A percentile compares a stretch with the other conserved stretches of the same genome.
Conservation (phyloP, 768 basidiomycete species). For the Boletus rubroflammeus region DNA sequence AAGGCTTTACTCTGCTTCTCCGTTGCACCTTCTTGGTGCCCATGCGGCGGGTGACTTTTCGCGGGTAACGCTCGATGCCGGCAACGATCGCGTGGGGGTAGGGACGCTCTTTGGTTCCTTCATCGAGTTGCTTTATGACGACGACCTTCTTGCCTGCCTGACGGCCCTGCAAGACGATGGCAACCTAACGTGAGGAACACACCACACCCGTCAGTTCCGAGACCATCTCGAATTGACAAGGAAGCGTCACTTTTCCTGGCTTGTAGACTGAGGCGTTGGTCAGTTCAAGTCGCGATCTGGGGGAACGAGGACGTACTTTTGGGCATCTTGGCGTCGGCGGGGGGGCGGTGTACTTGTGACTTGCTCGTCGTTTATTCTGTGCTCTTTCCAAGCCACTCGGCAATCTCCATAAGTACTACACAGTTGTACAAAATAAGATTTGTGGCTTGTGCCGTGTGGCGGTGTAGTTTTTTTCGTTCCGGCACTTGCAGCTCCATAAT, state of each 20-base stretch:
- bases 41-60: slow-evolving; percentile 97
- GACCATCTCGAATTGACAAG: background rate
- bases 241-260: slow-evolving; percentile 74
- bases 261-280: slow-evolving; percentile 69
- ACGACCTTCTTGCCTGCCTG: slow-evolving; percentile 99
- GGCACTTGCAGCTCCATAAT: no score
- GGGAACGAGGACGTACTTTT: slow-evolving; percentile 29
- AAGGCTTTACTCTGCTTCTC: slow-evolving; percentile 98
- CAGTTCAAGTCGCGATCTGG: slow-evolving; percentile 2
- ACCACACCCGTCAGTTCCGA: background rate
- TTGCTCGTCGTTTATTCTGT: slow-evolving; percentile 13
- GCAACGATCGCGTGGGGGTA: slow-evolving; percentile 99
- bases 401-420: slow-evolving; percentile 27
- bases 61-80: slow-evolving; percentile 96
- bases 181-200: slow-evolving; percentile 52
- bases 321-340: slow-evolving; percentile 41
- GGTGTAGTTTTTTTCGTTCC: background rate
- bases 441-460: background rate
- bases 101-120: slow-evolving; percentile 92
- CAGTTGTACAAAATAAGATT: slow-evolving; percentile 21
- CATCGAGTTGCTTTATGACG: slow-evolving; percentile 95
- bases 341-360: slow-evolving; percentile 25
- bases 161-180: slow-evolving; percentile 97
- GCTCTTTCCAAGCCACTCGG: slow-evolving; percentile 34
- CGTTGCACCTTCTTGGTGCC: slow-evolving; percentile 89